Evolutionary conservation across 2,329 filamentous ascomycete genomes (phyloP), one percentile per base, ranked within the genome.

Genomic region (Fusarium longipes): DNA sequence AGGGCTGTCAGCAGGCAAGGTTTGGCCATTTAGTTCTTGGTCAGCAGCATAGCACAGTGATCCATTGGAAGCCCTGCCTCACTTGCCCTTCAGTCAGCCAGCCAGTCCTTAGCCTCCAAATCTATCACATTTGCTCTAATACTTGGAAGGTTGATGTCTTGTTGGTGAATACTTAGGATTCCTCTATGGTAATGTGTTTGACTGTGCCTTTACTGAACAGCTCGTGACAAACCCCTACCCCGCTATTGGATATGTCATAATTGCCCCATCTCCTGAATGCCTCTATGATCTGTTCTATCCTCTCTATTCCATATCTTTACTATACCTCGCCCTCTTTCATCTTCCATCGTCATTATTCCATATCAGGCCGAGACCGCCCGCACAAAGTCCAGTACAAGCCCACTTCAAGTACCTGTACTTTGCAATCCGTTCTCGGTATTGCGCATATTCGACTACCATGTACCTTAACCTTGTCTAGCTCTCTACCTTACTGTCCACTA

Each of bases 241-340:
- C 50, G 63, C 63, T 63, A 63, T 63, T 66, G 44, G 25, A 57
- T 51, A 38, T 63, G 63, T 51, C 62, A 63, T 63, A 57, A 57
- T 38, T 32, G 32, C 18, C 22, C 36, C 20, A 29, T 49, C 24
- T 32, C 25, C 20, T 48, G 5, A 12, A 17, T 18, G 35, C 24
- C 45, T 49, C 18, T 22, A 24, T 17, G 17, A 30, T 42, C 27
- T n/a, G 29, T 42, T 30, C 25, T 12, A 25, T 43, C 24, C 24
- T 44, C 24, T 25, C 25, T 33, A 36, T 43, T 38, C 49, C 24
- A 56, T 33, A 20, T 27, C 30, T 22, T 29, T 15, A 29, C 15
- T n/a, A 24, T 15, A 44, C 43, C 30, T 50, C 33, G 17, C 43
- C 11, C 29, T 54, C 35, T 45, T 57, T 51, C 50, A 57, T 50